Evolutionary conservation across 345 rosid species (phyloP), one percentile per base, ranked within the genome.

Genomic region (Raphanus sativus): DNA sequence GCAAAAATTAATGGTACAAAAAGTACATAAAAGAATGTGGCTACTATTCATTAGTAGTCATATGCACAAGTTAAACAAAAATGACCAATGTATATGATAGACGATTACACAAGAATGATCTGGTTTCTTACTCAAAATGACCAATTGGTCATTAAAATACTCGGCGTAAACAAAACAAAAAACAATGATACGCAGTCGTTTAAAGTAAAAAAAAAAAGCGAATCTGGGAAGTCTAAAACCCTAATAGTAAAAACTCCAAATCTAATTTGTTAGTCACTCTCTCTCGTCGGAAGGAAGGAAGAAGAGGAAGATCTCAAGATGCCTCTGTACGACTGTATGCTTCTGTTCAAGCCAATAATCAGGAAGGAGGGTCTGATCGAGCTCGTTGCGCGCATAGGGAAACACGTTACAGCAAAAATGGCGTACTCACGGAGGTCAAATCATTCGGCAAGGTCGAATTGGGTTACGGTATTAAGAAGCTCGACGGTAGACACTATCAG

Each of bases 261-360:
- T 36, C 75, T 34, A 28, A 69, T 45, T 5, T 58, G 3, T 4
- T 42, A 8, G 2, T 67, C 2, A 5, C 40, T 38, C 42, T 13
- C 65, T 38, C 40, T 71, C 28, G 69, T 45, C 21, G 69, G 81
- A 30, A 54, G 62, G 50, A 65, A 61, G 21, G 7, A 3, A 56
- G 34, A 52, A 2, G 55, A 48, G 0, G 73, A 17, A 59, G 75
- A 34, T 3, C 9, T 3, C 5, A 32, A 78, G 73, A 94, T 94
- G 97, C 97, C 98, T 69, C 93, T 94, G 4, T 92, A 92, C 73
- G 97, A 92, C 68, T 94, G 97, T 73, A 83, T 94, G 91, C 89
- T 94, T 71, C 81, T 94, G 69, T 73, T 87, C 76, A 94, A 94
- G 65, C 98, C 98, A 58, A 83, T 81, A 6, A 85, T 92, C 25